phyloP scores from a whole-genome alignment of 257 asterid species.

The Perilla frutescens region DNA sequence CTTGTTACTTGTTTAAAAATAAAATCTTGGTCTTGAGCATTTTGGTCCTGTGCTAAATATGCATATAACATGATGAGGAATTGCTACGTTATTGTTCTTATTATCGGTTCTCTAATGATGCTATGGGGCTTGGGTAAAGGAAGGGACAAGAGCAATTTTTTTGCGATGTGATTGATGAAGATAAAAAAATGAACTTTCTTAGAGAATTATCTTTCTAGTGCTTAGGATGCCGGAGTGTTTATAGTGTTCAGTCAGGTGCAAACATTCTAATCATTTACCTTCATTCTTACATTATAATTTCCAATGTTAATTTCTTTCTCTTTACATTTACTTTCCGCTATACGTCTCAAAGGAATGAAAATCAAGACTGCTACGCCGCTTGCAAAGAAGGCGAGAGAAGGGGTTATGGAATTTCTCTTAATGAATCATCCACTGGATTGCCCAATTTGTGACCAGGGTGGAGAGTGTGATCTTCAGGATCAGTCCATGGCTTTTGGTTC shows the following conservation, averaged over 20 bases:
- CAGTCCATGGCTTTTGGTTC: conserved; percentile 99
- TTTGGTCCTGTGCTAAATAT: conserved; percentile 17
- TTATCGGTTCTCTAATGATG: neutral
- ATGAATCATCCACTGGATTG: conserved; percentile 98
- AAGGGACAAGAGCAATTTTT: neutral
- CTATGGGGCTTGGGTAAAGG: conserved; percentile 4
- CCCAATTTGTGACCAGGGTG: conserved; percentile 99
- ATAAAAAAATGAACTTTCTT: neutral
- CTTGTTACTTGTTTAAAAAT: neutral
- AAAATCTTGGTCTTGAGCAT: conserved; percentile 4
- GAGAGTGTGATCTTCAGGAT: conserved; percentile 97
- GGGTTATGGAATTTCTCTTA: conserved; percentile 95
- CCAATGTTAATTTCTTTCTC: neutral
- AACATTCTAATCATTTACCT: conserved; percentile 4
- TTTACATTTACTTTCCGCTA: conserved; percentile 20
- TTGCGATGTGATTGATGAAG: conserved; percentile 5
- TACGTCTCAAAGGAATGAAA: conserved; percentile 74
- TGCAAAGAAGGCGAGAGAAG: conserved; percentile 98
- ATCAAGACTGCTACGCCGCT: conserved; percentile 92
- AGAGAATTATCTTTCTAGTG: neutral
- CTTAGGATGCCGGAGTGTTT: neutral
- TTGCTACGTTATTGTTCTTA: neutral
- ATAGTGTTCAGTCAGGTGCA: conserved; percentile 14
- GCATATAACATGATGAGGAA: neutral
- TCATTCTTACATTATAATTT: neutral